phyloP scores from a whole-genome alignment of 495 filamentous ascomycete species.

The Trichoderma gamsii region DNA sequence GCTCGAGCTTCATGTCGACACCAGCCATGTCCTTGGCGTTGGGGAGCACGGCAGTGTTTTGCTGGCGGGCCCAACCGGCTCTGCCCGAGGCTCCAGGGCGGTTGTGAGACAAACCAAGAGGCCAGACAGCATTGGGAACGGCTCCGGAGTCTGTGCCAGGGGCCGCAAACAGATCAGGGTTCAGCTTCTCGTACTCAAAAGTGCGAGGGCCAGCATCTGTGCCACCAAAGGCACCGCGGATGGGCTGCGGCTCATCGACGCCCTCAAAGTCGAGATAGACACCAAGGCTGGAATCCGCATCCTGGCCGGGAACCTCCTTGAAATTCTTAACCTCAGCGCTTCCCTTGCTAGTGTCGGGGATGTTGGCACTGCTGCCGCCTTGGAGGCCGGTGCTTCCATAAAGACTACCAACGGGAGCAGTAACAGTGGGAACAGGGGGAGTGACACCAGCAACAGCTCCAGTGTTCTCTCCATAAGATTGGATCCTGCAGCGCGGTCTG shows the following conservation, averaged over 20 bases:
- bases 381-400: conserved; percentile 32
- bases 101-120: conserved; percentile 61
- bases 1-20: conserved; percentile 69
- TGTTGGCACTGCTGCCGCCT: conserved; percentile 30
- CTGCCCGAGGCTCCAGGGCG: conserved; percentile 47
- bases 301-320: conserved; percentile 45
- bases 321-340: conserved; percentile 32
- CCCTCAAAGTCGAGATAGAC: conserved; percentile 58
- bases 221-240: conserved; percentile 51
- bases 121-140: conserved; percentile 65
- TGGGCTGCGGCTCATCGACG: conserved; percentile 59
- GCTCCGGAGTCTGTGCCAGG: conserved; percentile 59
- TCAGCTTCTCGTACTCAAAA: conserved; percentile 54
- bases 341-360: conserved; percentile 28
- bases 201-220: conserved; percentile 63
- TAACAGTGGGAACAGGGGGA: conserved; percentile 31
- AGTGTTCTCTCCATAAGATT: conserved; percentile 26
- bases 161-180: conserved; percentile 60
- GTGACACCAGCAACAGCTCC: conserved; percentile 32
- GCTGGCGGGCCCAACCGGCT: conserved; percentile 65
- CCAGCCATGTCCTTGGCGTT: conserved; percentile 63
- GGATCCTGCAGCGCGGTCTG: background rate
- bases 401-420: conserved; percentile 27
- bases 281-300: conserved; percentile 50
- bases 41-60: conserved; percentile 59